phyloP scores from a whole-genome alignment of 495 filamentous ascomycete species.

The Trichoderma virens region DNA sequence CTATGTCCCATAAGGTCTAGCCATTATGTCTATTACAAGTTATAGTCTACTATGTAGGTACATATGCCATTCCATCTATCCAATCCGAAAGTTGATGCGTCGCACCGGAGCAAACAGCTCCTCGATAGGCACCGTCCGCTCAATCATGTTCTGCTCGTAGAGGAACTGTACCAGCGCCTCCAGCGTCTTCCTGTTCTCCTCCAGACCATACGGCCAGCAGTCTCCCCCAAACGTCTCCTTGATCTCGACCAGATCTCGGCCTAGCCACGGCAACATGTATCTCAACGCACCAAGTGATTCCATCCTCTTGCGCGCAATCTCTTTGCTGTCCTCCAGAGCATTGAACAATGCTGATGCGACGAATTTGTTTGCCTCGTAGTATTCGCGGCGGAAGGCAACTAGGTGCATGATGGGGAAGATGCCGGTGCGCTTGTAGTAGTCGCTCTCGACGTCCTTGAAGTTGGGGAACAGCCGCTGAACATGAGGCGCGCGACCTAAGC shows the following conservation, averaged over 20 bases:
- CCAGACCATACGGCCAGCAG: constrained; percentile 28
- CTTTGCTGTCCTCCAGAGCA: constrained; percentile 27
- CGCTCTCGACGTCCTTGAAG: constrained; percentile 29
- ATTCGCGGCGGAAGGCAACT: constrained; percentile 24
- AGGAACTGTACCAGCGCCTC: constrained; percentile 25
- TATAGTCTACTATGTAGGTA: too few species aligned
- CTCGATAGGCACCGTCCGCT: constrained; percentile 18
- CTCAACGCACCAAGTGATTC: constrained; percentile 17
- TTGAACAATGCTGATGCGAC: constrained; percentile 25
- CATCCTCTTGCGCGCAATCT: constrained; percentile 24
- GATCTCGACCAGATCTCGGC: constrained; percentile 28
- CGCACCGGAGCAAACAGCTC: constrained; percentile 25
- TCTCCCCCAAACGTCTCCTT: constrained; percentile 27
- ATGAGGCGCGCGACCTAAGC: constrained; percentile 25
- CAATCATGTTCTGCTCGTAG: constrained; percentile 28
- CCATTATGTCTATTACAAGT: too few species aligned
- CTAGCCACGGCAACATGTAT: constrained; percentile 34
- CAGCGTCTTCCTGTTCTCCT: constrained; percentile 26
- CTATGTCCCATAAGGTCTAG: too few species aligned
- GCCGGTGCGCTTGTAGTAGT: constrained; percentile 28
- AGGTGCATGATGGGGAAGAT: constrained; percentile 40
- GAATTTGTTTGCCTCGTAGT: constrained; percentile 25
- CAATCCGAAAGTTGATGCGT: constrained; percentile 2
- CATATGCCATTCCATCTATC: too few species aligned
- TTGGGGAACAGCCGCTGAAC: constrained; percentile 30